Evolutionary conservation across 2,329 filamentous ascomycete species (phyloP), one percentile per base, ranked within the genome.

Genomic region (Fusarium sp.): DNA sequence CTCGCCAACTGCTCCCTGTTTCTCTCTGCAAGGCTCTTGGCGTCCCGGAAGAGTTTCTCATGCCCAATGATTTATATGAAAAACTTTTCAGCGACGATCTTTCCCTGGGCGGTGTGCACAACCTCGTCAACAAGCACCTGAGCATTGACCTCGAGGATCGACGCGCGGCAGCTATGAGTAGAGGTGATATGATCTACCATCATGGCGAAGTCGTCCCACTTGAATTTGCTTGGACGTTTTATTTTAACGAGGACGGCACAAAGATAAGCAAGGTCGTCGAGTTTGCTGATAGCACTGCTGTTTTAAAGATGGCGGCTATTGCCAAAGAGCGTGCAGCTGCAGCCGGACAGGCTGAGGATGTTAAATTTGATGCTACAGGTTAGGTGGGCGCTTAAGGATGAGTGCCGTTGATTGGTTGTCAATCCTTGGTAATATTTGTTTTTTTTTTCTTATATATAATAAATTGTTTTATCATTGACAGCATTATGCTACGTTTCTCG

Each of bases 261-360:
- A 68, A 66, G 50, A 60, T 69, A 5, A 51, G 36, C 29, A 52
- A 53, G 48, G 66, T 62, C 2, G 45, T 68, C 6, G 66, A 68
- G 48, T 68, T 68, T 9, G 58, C 60, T 6, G 65, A 68, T 33
- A 17, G 15, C 4, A 39, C 25, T 3, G 47, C 36, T 11, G 63
- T 66, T 1, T 20, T 36, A 15, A 45, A 31, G 6, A 33, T 67
- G 45, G 52, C 40, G 25, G 50, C 57, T 7, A 50, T 50, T 1
- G 33, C 23, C 31, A 61, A 60, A n/a, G 55, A 48, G 13, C 33
- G 15, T n/a, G 27, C 20, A n/a, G 14, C 47, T 15, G 21, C 8
- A 8, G 31, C 3, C 9, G 13, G 23, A 15, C 53, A 31, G 36
- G 8, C 6, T 31, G 3, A 20, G 7, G 25, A 45, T 14, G 25